A percentile compares a stretch with the other conserved stretches of the same genome.
phyloP scores from a whole-genome alignment of 345 rosid species.

The sweet orange (Citrus sinensis) region DVS_A1.0 CM039162.1:23563501-23564000 shows the following conservation, averaged over 20 bases:
- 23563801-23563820: constrained; percentile 42
- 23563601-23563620: constrained; percentile 36
- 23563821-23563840: constrained; percentile 50
- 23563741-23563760: constrained; percentile 40
- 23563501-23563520: constrained; percentile 47
- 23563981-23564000: constrained; percentile 14
- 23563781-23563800: constrained; percentile 55
- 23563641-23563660: constrained; percentile 49
- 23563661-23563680: constrained; percentile 46
- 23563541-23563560: constrained; percentile 47
- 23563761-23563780: constrained; percentile 35
- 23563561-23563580: constrained; percentile 46
- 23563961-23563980: too few relatives aligned
- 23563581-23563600: constrained; percentile 28
- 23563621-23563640: constrained; percentile 14
- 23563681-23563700: constrained; percentile 48
- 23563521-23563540: constrained; percentile 58
- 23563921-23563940: constrained; percentile 37
- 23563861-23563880: constrained; percentile 38
- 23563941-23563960: background rate
- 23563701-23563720: constrained; percentile 48
- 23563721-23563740: constrained; percentile 45
- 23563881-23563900: constrained; percentile 43
- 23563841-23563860: constrained; percentile 45
- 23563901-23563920: constrained; percentile 44